Evolutionary conservation across 352 stramenopile species (phyloP), one percentile per base, ranked within the genome.

Genomic region (Pythium sp.): DNA sequence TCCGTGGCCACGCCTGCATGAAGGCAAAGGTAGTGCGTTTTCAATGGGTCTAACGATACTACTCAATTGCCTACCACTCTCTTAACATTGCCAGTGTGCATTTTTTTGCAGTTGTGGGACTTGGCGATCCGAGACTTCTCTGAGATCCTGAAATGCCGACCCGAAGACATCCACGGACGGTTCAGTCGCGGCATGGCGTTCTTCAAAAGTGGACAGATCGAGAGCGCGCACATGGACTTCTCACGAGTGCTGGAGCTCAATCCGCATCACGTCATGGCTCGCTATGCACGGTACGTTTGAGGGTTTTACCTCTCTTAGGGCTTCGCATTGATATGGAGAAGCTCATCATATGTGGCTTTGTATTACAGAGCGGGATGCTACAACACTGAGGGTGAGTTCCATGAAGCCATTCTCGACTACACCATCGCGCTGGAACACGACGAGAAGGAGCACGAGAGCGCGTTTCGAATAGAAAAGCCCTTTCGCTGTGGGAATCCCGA

Each of bases 131-230:
- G 58, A 3, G 84, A 94, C 72, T 91, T 94, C 63, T 78, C 72
- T 0, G 69, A 69, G 28, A 82, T 92, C 46, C 64, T 94, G 14
- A 57, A 72, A 1, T 68, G 43, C 7, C 78, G 80, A 28, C 72
- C 80, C 1, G 82, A 87, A 34, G 84, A 94, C 71, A 62, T 90
- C 57, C 80, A 87, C 64, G 78, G 75, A 1, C 75, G 81, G 1
- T 93, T 93, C 65, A 91, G 81, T 62, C 86, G 86, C 6, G 83
- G 83, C 47, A 93, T 92, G 84, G 83, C 82, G 32, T 67, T 86
- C 38, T 92, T 91, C 72, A 84, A 86, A 47, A 73, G 65, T 22
- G 81, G 72, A 3, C 71, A 69, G 12, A 78, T 90, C 11, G 79
- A 89, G 28, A 72, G 74, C 9, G 84, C 86, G 8, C 82, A 90